Evolutionary conservation across 139 green algal species (phyloP).

Genomic region (Choricystis sp.): DNA sequence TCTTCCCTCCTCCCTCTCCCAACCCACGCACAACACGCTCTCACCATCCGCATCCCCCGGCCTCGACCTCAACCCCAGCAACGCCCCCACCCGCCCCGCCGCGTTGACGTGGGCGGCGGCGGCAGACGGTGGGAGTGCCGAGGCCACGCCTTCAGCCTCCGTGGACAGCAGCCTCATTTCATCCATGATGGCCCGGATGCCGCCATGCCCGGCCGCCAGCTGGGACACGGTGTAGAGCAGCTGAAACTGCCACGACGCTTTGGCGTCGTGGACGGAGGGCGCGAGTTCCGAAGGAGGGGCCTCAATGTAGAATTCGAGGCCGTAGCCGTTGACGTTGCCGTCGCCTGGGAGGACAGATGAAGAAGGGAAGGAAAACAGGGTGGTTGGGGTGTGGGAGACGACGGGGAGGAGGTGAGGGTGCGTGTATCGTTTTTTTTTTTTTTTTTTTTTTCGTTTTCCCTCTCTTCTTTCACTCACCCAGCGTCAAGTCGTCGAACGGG

Average conservation of each 20-base stretch:
- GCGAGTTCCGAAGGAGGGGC: slow-evolving; percentile 27
- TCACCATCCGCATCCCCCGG: slow-evolving; percentile 5
- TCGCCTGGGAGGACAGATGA: slow-evolving; percentile 11
- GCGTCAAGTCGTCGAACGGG: slow-evolving; percentile 36
- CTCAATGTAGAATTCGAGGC: slow-evolving; percentile 44
- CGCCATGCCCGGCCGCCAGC: slow-evolving; percentile 37
- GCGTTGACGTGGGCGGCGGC: slow-evolving; percentile 13
- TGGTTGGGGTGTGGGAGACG: not conserved
- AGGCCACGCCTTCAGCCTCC: slow-evolving; percentile 35
- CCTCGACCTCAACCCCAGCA: slow-evolving; percentile 26
- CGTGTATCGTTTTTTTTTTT: not conserved
- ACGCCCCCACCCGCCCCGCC: slow-evolving; percentile 23
- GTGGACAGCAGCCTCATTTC: slow-evolving; percentile 43
- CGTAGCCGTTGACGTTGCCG: slow-evolving; percentile 40
- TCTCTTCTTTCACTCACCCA: no score
- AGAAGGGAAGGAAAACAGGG: not conserved
- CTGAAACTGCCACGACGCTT: slow-evolving; percentile 40
- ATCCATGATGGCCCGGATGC: slow-evolving; percentile 35
- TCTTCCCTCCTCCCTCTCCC: not conserved
- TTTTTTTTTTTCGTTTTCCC: no score
- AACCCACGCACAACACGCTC: not conserved
- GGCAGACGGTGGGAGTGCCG: slow-evolving; percentile 18
- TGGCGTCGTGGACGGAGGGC: slow-evolving; percentile 19
- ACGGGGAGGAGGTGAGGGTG: not conserved
- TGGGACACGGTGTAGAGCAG: slow-evolving; percentile 37